Evolutionary conservation across 1,139 yeast genomes (phyloP), one percentile per base, ranked within the genome.

Genomic region (Debaryomycetaceae sp.): DNA sequence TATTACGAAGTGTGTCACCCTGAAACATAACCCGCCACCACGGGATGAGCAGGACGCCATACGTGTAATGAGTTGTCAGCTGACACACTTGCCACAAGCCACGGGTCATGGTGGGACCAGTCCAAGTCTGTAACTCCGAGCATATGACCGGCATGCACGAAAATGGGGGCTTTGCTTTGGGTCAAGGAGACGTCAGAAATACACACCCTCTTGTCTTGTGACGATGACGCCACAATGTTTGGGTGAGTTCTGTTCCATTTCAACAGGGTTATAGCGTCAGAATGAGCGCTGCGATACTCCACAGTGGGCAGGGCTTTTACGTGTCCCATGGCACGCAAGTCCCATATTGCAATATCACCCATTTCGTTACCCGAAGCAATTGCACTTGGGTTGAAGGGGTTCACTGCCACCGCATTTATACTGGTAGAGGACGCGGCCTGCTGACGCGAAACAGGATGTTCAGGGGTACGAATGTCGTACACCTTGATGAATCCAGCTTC

Each of bases 111-210:
- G 2, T 76, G 72, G 34, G 86, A 82, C 98, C 98, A 90, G 27
- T 77, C 72, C 27, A 87, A 61, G 47, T 87, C 97, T 43, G 80
- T 77, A 12, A 90, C 82, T 15, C 92, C 87, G 32, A 80, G 62
- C 68, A 90, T 73, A 49, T 90, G 99, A 0, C 98, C 98, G 10
- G 80, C 83, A 51, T 92, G 98, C 22, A 71, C 65, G 46, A 90
- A 87, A 15, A 77, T 35, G 26, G 77, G 53, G 32, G 63, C 70
- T 39, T 28, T 40, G 42, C 61, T 40, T 43, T 53, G 53, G 4
- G 62, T 65, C 5, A 20, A 50, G 2, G 68, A 44, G 3, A 75
- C 51, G 45, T 85, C 87, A 77, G 85, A 81, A 3, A 90, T 32
- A 41, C 73, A 72, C 7, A 82, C 87, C 24, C 72, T 53, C 5